phyloP scores from a whole-genome alignment of 345 rosid species.

The Populus deltoides region DNA sequence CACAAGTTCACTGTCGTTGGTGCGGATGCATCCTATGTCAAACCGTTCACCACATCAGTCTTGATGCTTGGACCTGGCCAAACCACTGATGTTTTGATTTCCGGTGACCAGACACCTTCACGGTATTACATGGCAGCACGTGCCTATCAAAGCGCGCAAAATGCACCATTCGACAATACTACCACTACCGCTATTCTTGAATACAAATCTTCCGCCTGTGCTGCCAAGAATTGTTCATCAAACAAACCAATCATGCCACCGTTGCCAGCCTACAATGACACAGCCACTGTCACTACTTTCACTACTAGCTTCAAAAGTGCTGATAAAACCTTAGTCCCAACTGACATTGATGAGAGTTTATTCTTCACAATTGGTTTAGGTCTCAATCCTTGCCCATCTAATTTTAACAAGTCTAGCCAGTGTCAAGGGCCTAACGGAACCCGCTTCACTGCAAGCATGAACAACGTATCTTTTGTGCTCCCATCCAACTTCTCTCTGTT shows the following conservation, averaged over 20 bases:
- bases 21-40: constrained; percentile 27
- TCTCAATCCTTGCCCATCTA: constrained; percentile 20
- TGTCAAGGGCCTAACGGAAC: constrained; percentile 35
- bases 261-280: constrained; percentile 25
- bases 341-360: constrained; percentile 19
- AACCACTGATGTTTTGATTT: constrained; percentile 32
- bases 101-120: constrained; percentile 21
- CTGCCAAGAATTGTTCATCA: constrained; percentile 9
- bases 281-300: constrained; percentile 25
- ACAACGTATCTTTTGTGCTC: constrained; percentile 42
- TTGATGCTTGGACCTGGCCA: constrained; percentile 33
- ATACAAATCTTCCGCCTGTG: constrained; percentile 27
- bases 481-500: constrained; percentile 31
- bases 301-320: constrained; percentile 20
- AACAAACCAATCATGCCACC: constrained; percentile 28
- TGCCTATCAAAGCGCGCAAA: constrained; percentile 26
- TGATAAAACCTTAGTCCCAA: constrained; percentile 15
- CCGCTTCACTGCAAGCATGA: constrained; percentile 43
- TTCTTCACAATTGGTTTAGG: constrained; percentile 28
- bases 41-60: constrained; percentile 29
- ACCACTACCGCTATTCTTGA: constrained; percentile 31
- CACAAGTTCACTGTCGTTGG: constrained; percentile 31
- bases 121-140: constrained; percentile 27
- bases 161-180: constrained; percentile 28
- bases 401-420: constrained; percentile 20